Percentiles rank a stretch among this genome's conserved stretches.
These are phyloP conservation scores for Monosporozyma aerobia DNA, from an alignment of 805 yeast genomes.

Conservation along the genomic window DNA sequence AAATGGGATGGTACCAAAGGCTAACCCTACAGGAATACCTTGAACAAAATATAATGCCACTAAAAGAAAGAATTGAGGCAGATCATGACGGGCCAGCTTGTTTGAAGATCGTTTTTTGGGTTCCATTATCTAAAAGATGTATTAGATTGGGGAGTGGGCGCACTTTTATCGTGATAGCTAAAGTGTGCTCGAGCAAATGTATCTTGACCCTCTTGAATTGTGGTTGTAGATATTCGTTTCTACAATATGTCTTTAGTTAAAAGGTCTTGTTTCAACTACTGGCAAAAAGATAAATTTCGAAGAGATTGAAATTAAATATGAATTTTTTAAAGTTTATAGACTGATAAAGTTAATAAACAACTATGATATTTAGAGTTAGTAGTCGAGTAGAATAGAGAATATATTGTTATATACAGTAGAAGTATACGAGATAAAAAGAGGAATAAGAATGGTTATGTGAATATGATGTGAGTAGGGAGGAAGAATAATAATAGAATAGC, in stretches of 20 bases:
- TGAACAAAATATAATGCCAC: conserved; percentile 74
- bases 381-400: neutral
- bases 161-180: neutral
- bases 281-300: neutral
- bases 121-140: neutral
- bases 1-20: conserved; percentile 91
- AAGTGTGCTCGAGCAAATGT: neutral
- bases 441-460: neutral
- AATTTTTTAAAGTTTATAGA: neutral
- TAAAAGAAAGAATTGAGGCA: conserved; percentile 66
- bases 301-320: no score
- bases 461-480: neutral
- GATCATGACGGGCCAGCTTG: conserved; percentile 40
- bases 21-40: conserved; percentile 95
- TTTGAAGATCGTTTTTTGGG: conserved; percentile 1
- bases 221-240: neutral
- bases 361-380: neutral
- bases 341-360: neutral
- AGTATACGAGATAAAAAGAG: neutral
- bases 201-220: neutral
- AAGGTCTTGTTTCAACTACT: neutral
- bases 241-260: neutral
- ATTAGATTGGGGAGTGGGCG: neutral
- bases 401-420: neutral
- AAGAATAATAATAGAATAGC: neutral